Percentiles rank a stretch among this genome's conserved stretches.
These are phyloP conservation scores for Millerozyma acaciae DNA, from an alignment of 805 yeast species.

Conservation along the genomic window DNA sequence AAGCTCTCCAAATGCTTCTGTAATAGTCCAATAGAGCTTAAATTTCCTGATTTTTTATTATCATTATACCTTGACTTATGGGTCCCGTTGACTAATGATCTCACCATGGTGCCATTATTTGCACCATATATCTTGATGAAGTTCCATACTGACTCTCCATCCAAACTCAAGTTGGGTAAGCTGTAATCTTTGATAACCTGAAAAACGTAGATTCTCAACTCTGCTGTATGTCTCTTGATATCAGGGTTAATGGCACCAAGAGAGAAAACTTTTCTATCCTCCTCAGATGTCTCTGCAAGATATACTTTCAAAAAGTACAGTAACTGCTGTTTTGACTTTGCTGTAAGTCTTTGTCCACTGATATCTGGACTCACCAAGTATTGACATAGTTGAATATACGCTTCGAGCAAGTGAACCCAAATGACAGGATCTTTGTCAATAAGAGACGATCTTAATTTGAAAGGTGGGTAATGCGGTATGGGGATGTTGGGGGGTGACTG, in stretches of 20 bases:
- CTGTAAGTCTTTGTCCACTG: constrained; percentile 34
- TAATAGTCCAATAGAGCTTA: constrained; percentile 41
- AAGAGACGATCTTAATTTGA: constrained; percentile 67
- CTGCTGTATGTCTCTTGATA: constrained; percentile 49
- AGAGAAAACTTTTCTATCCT: constrained; percentile 57
- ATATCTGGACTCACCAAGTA: constrained; percentile 40
- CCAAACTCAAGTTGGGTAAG: constrained; percentile 50
- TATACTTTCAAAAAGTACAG: constrained; percentile 54
- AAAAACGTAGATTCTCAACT: constrained; percentile 49
- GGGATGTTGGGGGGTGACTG: constrained; percentile 48
- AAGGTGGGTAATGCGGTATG: constrained; percentile 70
- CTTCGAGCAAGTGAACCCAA: constrained; percentile 70
- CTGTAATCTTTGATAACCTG: constrained; percentile 50
- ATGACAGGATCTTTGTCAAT: constrained; percentile 82
- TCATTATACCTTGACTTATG: constrained; percentile 45
- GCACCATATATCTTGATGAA: constrained; percentile 52
- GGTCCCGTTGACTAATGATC: constrained; percentile 55
- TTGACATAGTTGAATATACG: constrained; percentile 52
- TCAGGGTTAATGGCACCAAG: constrained; percentile 72
- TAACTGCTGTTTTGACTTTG: constrained; percentile 56
- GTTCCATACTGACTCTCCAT: constrained; percentile 63
- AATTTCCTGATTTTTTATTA: constrained; percentile 46
- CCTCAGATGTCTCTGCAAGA: constrained; percentile 58
- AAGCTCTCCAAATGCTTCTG: constrained; percentile 51
- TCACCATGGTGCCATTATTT: constrained; percentile 40